Conservation (phyloP, 1,284 basidiomycete species). For the Heterobasidion irregulare region DNA sequence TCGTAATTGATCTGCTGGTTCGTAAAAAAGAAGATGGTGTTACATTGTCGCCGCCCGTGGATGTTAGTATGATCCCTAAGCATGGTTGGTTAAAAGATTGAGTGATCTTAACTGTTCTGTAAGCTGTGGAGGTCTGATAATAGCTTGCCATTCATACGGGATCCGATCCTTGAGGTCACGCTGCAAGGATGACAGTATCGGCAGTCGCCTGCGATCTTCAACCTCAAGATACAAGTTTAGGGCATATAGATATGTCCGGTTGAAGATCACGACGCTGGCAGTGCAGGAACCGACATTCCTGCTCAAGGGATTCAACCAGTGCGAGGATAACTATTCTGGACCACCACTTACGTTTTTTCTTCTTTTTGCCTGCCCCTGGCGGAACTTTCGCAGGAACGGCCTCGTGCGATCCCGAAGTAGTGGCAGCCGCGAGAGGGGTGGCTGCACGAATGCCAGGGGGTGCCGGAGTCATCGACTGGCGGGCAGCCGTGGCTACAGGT, state of each 20-base stretch:
- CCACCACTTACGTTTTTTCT: slow-evolving; percentile 47
- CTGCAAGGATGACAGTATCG: too few relatives aligned
- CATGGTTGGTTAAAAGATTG: too few relatives aligned
- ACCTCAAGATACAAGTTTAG: too few relatives aligned
- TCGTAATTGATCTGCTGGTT: too few relatives aligned
- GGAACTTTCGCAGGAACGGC: slow-evolving; percentile 31
- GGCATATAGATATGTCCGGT: background rate
- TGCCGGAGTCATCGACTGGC: slow-evolving; percentile 45
- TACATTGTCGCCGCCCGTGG: too few relatives aligned
- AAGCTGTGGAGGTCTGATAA: too few relatives aligned
- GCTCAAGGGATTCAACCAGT: background rate
- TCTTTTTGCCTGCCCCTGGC: slow-evolving; percentile 57
- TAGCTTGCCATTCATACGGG: too few relatives aligned
- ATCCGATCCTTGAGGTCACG: too few relatives aligned
- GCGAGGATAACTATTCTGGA: background rate
- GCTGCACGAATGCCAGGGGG: slow-evolving; percentile 29
- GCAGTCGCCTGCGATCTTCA: too few relatives aligned
- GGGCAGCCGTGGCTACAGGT: slow-evolving; percentile 26
- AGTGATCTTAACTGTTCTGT: too few relatives aligned
- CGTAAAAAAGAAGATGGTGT: too few relatives aligned
- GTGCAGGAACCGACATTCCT: slow-evolving; percentile 10
- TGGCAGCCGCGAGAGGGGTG: slow-evolving; percentile 32
- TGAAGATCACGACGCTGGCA: slow-evolving; percentile 3
- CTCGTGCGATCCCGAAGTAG: slow-evolving; percentile 34
- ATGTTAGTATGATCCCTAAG: too few relatives aligned